Percentiles rank a stretch among this genome's conserved stretches.
These are phyloP conservation scores for Gentiana dahurica DNA, from an alignment of 257 asterid species.

Conservation along the genomic window DNA sequence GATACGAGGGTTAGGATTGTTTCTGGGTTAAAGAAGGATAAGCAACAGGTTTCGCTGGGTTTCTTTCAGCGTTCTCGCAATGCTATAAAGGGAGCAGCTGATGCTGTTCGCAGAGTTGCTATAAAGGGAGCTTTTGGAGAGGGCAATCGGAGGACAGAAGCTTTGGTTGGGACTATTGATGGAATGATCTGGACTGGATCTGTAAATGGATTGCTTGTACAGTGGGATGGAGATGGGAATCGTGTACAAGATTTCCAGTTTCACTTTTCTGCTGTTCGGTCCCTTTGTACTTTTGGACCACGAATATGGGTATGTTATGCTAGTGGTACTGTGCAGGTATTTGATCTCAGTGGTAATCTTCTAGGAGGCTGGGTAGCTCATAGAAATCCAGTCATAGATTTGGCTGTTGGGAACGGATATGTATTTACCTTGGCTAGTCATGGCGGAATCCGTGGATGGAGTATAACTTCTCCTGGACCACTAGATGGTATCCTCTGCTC, in stretches of 20 bases:
- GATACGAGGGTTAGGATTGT: slow-evolving; percentile 47
- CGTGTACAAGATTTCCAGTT: slow-evolving; percentile 61
- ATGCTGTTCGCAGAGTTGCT: slow-evolving; percentile 94
- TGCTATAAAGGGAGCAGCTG: slow-evolving; percentile 96
- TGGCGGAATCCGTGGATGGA: slow-evolving; percentile 99
- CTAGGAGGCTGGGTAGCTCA: slow-evolving; percentile 90
- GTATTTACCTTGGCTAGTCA: slow-evolving; percentile 77
- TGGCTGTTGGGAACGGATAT: slow-evolving; percentile 62
- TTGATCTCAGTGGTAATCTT: slow-evolving; percentile 75
- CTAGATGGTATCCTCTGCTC: slow-evolving; percentile 51
- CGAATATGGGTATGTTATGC: slow-evolving; percentile 84
- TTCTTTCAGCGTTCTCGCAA: slow-evolving; percentile 97
- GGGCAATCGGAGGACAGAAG: slow-evolving; percentile 80
- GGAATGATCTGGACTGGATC: slow-evolving; percentile 94
- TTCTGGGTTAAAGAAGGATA: slow-evolving; percentile 55
- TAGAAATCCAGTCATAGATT: slow-evolving; percentile 59
- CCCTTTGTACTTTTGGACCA: slow-evolving; percentile 62
- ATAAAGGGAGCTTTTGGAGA: slow-evolving; percentile 74
- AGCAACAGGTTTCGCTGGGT: slow-evolving; percentile 49
- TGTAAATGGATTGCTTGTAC: slow-evolving; percentile 77
- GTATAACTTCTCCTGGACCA: slow-evolving; percentile 75
- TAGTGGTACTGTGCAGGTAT: slow-evolving; percentile 74
- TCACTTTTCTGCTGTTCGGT: slow-evolving; percentile 62
- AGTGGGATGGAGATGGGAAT: slow-evolving; percentile 89
- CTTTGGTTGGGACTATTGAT: slow-evolving; percentile 49